Base-by-base conservation (phyloP, 805 yeast species). In the Yarrowia sp. region DNA sequence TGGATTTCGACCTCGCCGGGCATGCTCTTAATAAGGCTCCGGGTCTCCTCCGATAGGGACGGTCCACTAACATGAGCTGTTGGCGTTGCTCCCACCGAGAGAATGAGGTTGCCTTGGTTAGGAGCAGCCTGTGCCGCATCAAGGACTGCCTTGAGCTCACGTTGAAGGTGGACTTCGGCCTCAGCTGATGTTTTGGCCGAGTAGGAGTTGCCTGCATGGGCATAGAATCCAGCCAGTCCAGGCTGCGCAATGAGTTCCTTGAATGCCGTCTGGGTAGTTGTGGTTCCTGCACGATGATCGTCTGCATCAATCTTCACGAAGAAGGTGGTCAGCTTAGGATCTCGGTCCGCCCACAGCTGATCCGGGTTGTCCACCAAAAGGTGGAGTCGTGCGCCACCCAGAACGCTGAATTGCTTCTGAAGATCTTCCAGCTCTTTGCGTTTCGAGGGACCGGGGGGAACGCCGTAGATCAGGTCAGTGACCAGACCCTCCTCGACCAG, bases 151-250 rank as follows among this genome's bases (percentile, higher is more conserved):
- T 74, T 74, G 45, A 90, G 81, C 73, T 90, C 96, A 35, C 83
- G 83, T n/a, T 84, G 59, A 43, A 90, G 76, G 46, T 77, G 80
- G 2, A 73, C 74, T 66, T 81, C 81, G 0, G 91, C 90, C 40
- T 82, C 82, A 1, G 79, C 79, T 38, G 78, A 75, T 16, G 82
- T 77, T 8, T 77, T 76, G 0, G 89, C 80, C 1, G 79, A 79
- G 74, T 90, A 90, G 0, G 93, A 87, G 74, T 88, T 90, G 2
- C 96, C 96, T 0, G 92, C 90, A 78, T 90, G 95, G 48, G 90
- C 87, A 76, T 90, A 90, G 73, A 90, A 85, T 0, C 96, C 96
- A 73, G 80, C 85, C 15, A 89, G 70, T 10, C 82, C 79, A 11
- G 87, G 80, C 1, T 75, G 74, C 2, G 77, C 69, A 16, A 88